These are phyloP conservation scores for Neopestalotiopsis sp. DNA, from an alignment of 2,329 filamentous ascomycete genomes.

Conservation along the genomic window DNA sequence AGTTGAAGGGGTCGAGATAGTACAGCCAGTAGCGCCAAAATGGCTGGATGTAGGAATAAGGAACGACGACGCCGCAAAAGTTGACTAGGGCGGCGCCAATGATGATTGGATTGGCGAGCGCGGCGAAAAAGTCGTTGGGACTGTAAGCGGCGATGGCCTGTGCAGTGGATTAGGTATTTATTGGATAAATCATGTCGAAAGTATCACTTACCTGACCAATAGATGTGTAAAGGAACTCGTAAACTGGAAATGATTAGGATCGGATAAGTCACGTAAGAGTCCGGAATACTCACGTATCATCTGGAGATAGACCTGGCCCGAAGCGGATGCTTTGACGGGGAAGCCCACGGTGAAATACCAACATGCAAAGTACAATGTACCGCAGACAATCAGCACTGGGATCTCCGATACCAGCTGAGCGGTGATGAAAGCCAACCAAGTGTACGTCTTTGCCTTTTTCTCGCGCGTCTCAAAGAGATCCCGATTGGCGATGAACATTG, in stretches of 20 bases:
- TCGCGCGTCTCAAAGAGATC: constrained; percentile 88
- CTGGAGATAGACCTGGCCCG: constrained; percentile 44
- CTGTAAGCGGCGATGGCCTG: constrained; percentile 18
- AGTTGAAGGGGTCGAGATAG: constrained; percentile 75
- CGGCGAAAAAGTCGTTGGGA: constrained; percentile 13
- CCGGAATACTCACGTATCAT: constrained; percentile 39
- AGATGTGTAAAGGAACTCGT: constrained; percentile 45
- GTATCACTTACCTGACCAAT: constrained; percentile 39
- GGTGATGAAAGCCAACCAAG: constrained; percentile 81
- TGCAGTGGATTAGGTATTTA: neutral
- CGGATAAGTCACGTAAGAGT: neutral
- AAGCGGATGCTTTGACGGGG: constrained; percentile 35
- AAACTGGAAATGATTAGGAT: constrained; percentile 35
- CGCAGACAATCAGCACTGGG: constrained; percentile 50
- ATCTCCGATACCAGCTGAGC: constrained; percentile 53
- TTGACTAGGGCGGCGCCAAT: constrained; percentile 42
- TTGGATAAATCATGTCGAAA: neutral
- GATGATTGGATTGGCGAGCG: constrained; percentile 27
- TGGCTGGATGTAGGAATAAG: neutral
- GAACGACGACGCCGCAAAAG: constrained; percentile 14
- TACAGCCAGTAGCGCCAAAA: constrained; percentile 56
- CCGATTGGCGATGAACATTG: constrained; percentile 82
- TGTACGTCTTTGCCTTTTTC: constrained; percentile 82
- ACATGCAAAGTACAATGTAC: constrained; percentile 49
- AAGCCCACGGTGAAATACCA: constrained; percentile 51